Evolutionary conservation across 2,329 filamentous ascomycete genomes (phyloP), one percentile per base, ranked within the genome.

Genomic region (Botrytis hyacinthi): DNA sequence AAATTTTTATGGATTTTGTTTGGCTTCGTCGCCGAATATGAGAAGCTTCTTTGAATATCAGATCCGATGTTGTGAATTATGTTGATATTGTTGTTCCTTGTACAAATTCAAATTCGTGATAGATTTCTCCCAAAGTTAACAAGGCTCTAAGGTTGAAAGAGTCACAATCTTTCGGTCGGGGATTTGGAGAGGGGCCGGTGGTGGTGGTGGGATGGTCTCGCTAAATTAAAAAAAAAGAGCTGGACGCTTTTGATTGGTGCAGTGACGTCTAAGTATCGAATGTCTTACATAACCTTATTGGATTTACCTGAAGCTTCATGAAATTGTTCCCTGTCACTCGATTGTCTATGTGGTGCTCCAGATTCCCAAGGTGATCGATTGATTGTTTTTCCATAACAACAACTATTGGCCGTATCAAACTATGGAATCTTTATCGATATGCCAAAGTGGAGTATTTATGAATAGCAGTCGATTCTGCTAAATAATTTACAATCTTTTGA

Each of bases 141-240:
- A n/a, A 51, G 44, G 60, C 35, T 62, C 29, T 14, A 35, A 66
- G 63, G 44, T 72, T 57, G 16, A 46, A 59, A 72, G 62, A 72
- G 71, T 68, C 71, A 72, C 62, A 72, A 72, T 72, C 48, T 35
- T 44, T 44, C 51, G 48, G 51, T 69, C 35, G 66, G 48, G 66
- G 46, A 57, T 57, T 70, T 72, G 61, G 48, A 20, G 71, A 72
- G 71, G 71, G 71, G 62, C 54, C 61, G 26, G 42, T 67, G 46
- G 70, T 72, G 71, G 71, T 67, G 46, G 70, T 72, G 71, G 71
- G 71, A 72, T 72, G 71, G 61, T 26, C 51, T 72, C 71, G 71
- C 62, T 68, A 68, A 72, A 57, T 69, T n/a, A n/a, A 32, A 67
- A 69, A 57, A 66, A 66, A 60, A 72, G 51, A 68, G 37, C 40